Percentiles rank a stretch among this genome's conserved stretches.
Conservation (phyloP, 2,329 filamentous ascomycete genomes). For the Diplodia corticola region DNA sequence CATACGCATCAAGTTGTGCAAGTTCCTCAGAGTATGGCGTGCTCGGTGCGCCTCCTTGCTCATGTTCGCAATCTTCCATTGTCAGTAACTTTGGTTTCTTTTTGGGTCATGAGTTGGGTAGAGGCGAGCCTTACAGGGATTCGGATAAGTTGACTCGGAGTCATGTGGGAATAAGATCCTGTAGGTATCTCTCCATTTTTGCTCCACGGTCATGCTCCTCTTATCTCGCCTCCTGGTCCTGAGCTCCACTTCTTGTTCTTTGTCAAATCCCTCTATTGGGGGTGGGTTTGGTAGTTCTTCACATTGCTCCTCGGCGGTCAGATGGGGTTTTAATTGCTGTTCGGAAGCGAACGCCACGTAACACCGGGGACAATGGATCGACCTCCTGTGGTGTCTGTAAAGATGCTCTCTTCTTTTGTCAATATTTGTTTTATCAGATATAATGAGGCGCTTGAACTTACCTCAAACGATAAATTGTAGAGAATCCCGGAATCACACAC, state of each 20-base stretch:
- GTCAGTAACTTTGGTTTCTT: not conserved
- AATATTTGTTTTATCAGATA: not conserved
- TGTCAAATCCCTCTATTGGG: not conserved
- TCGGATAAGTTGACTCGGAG: not conserved
- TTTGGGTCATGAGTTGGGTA: not conserved
- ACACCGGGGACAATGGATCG: not conserved
- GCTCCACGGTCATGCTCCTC: not conserved
- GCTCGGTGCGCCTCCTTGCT: not conserved
- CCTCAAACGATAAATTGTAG: not conserved
- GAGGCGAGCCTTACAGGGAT: not conserved
- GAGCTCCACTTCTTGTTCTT: not conserved
- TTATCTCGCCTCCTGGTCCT: not conserved
- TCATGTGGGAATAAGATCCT: not conserved
- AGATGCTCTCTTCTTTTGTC: not conserved
- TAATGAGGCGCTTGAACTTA: not conserved
- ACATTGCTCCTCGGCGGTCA: not conserved
- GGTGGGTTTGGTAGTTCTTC: not conserved
- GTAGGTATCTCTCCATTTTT: not conserved
- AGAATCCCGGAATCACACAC: not conserved
- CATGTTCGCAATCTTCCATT: not conserved
- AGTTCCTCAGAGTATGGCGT: not conserved
- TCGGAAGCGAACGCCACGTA: not conserved
- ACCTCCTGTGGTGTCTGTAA: not conserved
- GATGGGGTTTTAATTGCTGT: not conserved
- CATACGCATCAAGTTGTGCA: not conserved